Evolutionary conservation across 2,329 filamentous ascomycete species (phyloP), one percentile per base, ranked within the genome.

Genomic region (Exserohilum turcica): DNA sequence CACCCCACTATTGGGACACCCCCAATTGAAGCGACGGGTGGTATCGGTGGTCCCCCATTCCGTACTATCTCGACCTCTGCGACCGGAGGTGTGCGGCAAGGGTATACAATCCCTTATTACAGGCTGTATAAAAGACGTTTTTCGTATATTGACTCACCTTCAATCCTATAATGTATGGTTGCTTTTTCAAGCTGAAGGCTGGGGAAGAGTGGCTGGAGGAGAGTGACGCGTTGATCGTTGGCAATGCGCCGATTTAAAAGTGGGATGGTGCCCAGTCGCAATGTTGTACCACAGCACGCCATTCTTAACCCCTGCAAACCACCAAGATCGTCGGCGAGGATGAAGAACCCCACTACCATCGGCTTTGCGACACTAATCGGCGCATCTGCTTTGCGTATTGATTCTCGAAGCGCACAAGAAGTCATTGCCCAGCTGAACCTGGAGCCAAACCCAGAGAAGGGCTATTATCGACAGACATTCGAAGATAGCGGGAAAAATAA

Each of bases 401-500:
- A 53, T 9, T 8, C 24, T n/a, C 45, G 21, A 44, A 48, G 39
- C 27, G 77, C 79, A 0, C 63, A 77, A 31, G 75, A 80, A 18
- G 69, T 82, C 43, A 77, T 83, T 43, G 59, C 68, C 6, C 63
- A 69, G 16, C 75, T 83, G 2, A 70, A 74, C 16, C 74, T 83
- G 6, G 47, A 64, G 3, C 76, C 78, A 6, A 77, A 81, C 43
- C 70, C 72, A 0, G 80, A 83, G 51, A 82, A 81, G 39, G 81
- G 81, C 15, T 82, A 75, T 62, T 83, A 72, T 59, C 45, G 75
- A 45, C 73, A 83, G 58, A 81, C 76, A 0, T 82, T 80, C 57
- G 72, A 74, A 36, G 80, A 83, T 64, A 3, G 62, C 0, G 57
- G 62, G 3, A 63, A 57, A 0, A 19, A 57, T 12, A 60, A 65